phyloP scores from a whole-genome alignment of 2,329 filamentous ascomycete species.

The Fulvia fulva region DNA sequence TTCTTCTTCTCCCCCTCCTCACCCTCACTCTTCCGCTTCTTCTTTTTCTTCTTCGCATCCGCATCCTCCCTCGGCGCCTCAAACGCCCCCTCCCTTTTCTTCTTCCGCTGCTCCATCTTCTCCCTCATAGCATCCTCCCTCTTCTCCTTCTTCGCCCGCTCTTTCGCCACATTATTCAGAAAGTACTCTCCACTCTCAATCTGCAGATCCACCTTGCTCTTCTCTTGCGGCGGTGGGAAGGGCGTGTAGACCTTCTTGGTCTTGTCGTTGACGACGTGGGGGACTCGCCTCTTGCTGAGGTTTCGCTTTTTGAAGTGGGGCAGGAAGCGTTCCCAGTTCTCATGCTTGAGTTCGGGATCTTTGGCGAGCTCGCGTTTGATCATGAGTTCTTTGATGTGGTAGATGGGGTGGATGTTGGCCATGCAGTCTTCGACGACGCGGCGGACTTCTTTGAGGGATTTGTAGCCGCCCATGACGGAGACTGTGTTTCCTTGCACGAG shows the following conservation, averaged over 20 bases:
- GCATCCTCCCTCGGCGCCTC: slow-evolving; percentile 76
- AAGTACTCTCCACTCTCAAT: slow-evolving; percentile 99
- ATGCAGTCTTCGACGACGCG: slow-evolving; percentile 92
- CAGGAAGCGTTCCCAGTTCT: slow-evolving; percentile 94
- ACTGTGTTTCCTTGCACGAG: slow-evolving; percentile 97
- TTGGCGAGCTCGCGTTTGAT: slow-evolving; percentile 89
- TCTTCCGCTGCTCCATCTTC: slow-evolving; percentile 84
- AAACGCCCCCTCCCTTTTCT: slow-evolving; percentile 80
- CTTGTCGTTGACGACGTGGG: slow-evolving; percentile 87
- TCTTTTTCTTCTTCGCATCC: slow-evolving; percentile 43
- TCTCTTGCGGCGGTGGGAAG: slow-evolving; percentile 93
- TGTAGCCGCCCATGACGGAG: slow-evolving; percentile 84
- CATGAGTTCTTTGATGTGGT: slow-evolving; percentile 95
- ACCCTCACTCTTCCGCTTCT: slow-evolving; percentile 51
- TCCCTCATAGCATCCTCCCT: slow-evolving; percentile 77
- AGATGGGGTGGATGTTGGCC: slow-evolving; percentile 84
- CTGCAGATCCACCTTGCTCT: slow-evolving; percentile 97
- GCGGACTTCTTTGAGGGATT: slow-evolving; percentile 87
- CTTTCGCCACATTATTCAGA: slow-evolving; percentile 86
- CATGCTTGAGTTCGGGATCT: slow-evolving; percentile 77
- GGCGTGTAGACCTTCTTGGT: slow-evolving; percentile 91
- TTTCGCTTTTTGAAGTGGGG: slow-evolving; percentile 96
- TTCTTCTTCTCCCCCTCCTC: slow-evolving; percentile 42
- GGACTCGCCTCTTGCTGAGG: slow-evolving; percentile 75
- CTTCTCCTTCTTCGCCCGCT: slow-evolving; percentile 73